These are phyloP conservation scores for Neonectria ditissima DNA, from an alignment of 2,329 filamentous ascomycete genomes.

Conservation along the genomic window DNA sequence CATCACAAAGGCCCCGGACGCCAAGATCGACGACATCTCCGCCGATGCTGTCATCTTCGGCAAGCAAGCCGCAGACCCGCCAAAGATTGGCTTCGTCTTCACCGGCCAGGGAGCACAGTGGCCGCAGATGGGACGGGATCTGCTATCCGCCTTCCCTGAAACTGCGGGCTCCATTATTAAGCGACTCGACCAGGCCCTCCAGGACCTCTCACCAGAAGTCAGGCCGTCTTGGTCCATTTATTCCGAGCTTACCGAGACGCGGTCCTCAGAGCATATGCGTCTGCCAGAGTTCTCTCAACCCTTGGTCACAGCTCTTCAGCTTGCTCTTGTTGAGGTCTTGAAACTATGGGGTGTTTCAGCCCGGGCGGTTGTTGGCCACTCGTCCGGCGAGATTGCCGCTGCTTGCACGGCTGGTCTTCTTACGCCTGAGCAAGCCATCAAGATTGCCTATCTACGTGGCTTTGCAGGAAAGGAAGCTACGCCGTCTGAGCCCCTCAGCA, in stretches of 20 bases:
- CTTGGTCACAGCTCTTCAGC: constrained; percentile 55
- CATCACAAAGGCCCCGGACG: constrained; percentile 16
- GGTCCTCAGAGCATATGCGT: constrained; percentile 22
- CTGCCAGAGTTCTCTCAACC: constrained; percentile 50
- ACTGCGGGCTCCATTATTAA: constrained; percentile 22
- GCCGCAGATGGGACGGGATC: constrained; percentile 49
- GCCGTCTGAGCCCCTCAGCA: constrained; percentile 9
- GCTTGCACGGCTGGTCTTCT: constrained; percentile 43
- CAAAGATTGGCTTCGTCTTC: constrained; percentile 46
- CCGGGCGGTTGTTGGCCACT: constrained; percentile 50
- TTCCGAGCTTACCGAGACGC: constrained; percentile 33
- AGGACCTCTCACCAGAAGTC: constrained; percentile 29
- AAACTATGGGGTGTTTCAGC: constrained; percentile 43
- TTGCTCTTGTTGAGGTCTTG: constrained; percentile 53
- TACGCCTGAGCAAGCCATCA: constrained; percentile 41
- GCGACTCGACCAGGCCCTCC: constrained; percentile 34
- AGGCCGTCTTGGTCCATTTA: constrained; percentile 28
- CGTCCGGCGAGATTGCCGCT: constrained; percentile 53
- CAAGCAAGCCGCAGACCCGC: constrained; percentile 12
- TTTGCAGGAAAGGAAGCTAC: constrained; percentile 13
- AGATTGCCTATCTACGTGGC: constrained; percentile 49
- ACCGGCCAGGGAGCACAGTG: constrained; percentile 55
- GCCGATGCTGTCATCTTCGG: constrained; percentile 15
- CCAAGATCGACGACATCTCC: constrained; percentile 14
- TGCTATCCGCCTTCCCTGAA: constrained; percentile 35